Evolutionary conservation across 164 flowering plant genomes (phyloP).

Genomic region (Buxus sempervirens): DNA sequence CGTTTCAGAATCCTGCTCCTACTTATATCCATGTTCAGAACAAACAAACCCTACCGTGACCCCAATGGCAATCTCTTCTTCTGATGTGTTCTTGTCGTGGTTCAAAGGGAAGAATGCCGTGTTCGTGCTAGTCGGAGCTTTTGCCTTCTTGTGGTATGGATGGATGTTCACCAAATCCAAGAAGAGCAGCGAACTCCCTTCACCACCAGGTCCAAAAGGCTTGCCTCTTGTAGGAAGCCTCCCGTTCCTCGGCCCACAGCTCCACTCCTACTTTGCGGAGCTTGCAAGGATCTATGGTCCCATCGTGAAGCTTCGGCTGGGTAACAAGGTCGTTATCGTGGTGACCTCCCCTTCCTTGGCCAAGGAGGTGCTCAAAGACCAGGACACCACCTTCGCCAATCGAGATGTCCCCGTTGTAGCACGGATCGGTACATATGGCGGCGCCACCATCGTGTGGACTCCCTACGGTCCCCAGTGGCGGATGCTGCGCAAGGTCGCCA

Average conservation of each 20-base stretch:
- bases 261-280: conserved; percentile 18
- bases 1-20: too few species aligned
- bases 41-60: too few species aligned
- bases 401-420: conserved; percentile 7
- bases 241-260: conserved; percentile 21
- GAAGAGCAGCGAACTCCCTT: too few species aligned
- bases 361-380: conserved; percentile 14
- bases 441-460: conserved; percentile 8
- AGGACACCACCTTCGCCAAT: conserved; percentile 22
- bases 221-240: neutral
- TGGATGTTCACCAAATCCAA: too few species aligned
- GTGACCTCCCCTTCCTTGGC: conserved; percentile 1
- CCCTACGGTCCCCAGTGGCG: conserved; percentile 17
- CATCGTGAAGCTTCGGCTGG: conserved; percentile 6
- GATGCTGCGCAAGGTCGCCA: conserved; percentile 24
- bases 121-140: too few species aligned
- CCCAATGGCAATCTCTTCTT: too few species aligned
- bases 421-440: conserved; percentile 2
- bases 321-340: conserved; percentile 4
- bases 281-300: conserved; percentile 26
- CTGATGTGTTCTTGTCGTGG: too few species aligned
- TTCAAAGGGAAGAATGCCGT: too few species aligned
- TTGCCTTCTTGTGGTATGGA: too few species aligned
- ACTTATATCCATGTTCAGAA: too few species aligned
- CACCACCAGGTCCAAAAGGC: too few species aligned